These are phyloP conservation scores for Phoenix dactylifera DNA, from an alignment of 176 grass and related monocot species.

Conservation along the genomic window DNA sequence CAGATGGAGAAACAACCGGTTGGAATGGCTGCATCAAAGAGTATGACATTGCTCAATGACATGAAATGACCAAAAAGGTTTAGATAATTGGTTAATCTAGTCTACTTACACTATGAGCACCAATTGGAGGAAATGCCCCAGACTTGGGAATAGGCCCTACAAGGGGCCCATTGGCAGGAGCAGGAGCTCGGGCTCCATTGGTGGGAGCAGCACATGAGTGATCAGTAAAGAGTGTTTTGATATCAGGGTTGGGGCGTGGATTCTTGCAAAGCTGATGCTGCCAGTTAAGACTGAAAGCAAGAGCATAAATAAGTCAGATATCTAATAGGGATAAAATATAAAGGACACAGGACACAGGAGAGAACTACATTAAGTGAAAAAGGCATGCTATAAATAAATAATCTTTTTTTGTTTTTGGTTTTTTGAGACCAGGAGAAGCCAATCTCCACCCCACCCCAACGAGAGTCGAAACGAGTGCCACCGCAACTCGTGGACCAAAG, in stretches of 20 bases:
- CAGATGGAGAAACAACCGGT: conserved; percentile 85
- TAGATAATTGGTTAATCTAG: not conserved
- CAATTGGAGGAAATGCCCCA: conserved; percentile 83
- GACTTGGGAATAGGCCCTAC: conserved; percentile 91
- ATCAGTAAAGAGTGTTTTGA: conserved; percentile 98
- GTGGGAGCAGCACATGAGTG: conserved; percentile 87
- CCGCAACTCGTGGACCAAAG: too few species aligned
- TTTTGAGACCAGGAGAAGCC: too few species aligned
- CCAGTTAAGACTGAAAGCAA: conserved; percentile 77
- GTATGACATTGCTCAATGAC: conserved; percentile 12
- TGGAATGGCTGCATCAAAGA: conserved; percentile 71
- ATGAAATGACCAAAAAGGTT: not conserved
- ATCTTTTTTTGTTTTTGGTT: too few species aligned
- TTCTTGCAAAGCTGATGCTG: conserved; percentile 99
- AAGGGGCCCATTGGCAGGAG: conserved; percentile 76
- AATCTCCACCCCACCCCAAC: too few species aligned
- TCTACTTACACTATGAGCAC: conserved; percentile 70
- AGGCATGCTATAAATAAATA: too few species aligned
- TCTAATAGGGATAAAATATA: too few species aligned
- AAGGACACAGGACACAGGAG: too few species aligned
- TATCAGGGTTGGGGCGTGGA: conserved; percentile 92
- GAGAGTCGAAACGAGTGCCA: too few species aligned
- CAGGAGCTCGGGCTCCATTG: conserved; percentile 76
- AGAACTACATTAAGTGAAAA: too few species aligned
- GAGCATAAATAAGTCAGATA: not conserved